phyloP scores from a whole-genome alignment of 1,139 yeast species.

The Candida sp. region DNA sequence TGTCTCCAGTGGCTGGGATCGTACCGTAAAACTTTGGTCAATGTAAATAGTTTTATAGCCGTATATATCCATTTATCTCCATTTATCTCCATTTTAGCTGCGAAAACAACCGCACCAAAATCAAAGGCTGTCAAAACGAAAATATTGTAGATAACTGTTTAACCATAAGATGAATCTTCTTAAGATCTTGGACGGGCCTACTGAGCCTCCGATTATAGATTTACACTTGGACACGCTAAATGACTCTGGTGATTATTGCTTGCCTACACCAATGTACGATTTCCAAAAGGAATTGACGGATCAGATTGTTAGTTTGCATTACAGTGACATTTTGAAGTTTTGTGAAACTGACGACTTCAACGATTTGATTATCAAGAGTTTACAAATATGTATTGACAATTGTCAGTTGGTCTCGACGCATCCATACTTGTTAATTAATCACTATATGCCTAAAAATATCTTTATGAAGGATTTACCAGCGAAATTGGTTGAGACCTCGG shows the following conservation, averaged over 20 bases:
- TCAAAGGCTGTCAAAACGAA: neutral
- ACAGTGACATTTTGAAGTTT: constrained; percentile 83
- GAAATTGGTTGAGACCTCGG: constrained; percentile 77
- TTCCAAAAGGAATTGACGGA: constrained; percentile 91
- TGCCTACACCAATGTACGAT: constrained; percentile 86
- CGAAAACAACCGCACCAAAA: neutral
- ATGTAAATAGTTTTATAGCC: neutral
- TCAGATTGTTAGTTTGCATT: constrained; percentile 87
- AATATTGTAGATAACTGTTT: neutral
- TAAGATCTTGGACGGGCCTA: constrained; percentile 76
- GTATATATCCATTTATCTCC: too few species aligned
- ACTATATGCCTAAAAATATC: constrained; percentile 81
- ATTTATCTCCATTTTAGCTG: neutral
- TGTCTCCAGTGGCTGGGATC: constrained; percentile 81
- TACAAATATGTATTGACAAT: constrained; percentile 71
- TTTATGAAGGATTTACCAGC: constrained; percentile 74
- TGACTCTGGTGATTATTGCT: constrained; percentile 66
- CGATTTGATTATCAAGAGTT: constrained; percentile 61
- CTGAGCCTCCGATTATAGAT: constrained; percentile 76
- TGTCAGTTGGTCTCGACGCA: constrained; percentile 82
- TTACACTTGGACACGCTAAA: constrained; percentile 34
- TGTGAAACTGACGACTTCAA: constrained; percentile 65
- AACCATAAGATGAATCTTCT: constrained; percentile 62
- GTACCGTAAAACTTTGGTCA: constrained; percentile 65
- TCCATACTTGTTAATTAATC: constrained; percentile 82